phyloP scores from a whole-genome alignment of 768 basidiomycete genomes.

The Rhodosporidiobolus odoratus region DNA sequence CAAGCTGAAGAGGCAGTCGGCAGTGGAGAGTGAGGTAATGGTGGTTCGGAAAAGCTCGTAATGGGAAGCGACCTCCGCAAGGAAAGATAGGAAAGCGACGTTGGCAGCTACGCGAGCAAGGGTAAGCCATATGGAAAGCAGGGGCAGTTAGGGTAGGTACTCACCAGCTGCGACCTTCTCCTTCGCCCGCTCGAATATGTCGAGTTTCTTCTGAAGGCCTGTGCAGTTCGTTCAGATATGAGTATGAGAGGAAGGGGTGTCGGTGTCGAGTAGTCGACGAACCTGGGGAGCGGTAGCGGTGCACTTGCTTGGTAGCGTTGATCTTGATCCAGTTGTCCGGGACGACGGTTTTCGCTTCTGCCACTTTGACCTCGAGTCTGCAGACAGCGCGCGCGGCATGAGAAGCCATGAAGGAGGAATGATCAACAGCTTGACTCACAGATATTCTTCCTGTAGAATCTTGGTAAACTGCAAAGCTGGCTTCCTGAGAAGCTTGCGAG shows the following conservation, averaged over 20 bases:
- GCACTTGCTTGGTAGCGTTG: conserved; percentile 62
- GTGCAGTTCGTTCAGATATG: no score
- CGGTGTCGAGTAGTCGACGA: no score
- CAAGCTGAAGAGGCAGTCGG: conserved; percentile 78
- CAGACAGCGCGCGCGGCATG: neutral
- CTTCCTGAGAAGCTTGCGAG: conserved; percentile 62
- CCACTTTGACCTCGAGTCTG: conserved; percentile 32
- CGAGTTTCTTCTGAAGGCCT: conserved; percentile 57
- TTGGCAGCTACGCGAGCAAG: conserved; percentile 48
- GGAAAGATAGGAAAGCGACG: conserved; percentile 12
- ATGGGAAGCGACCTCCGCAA: conserved; percentile 60
- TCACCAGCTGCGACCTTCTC: conserved; percentile 46
- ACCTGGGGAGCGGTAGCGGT: conserved; percentile 73
- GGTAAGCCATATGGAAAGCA: neutral
- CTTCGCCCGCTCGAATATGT: conserved; percentile 70
- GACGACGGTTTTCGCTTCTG: conserved; percentile 50
- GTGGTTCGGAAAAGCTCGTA: conserved; percentile 69
- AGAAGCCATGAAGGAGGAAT: neutral
- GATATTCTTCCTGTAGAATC: conserved; percentile 68
- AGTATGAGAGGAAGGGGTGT: no score
- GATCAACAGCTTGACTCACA: conserved; percentile 45
- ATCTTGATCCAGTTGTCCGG: conserved; percentile 61
- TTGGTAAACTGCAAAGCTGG: conserved; percentile 68
- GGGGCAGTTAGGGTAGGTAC: neutral
- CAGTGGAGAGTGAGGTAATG: conserved; percentile 68